Evolutionary conservation across 768 basidiomycete species (phyloP).

Genomic region (Pleurotus citrinopileatus): DNA sequence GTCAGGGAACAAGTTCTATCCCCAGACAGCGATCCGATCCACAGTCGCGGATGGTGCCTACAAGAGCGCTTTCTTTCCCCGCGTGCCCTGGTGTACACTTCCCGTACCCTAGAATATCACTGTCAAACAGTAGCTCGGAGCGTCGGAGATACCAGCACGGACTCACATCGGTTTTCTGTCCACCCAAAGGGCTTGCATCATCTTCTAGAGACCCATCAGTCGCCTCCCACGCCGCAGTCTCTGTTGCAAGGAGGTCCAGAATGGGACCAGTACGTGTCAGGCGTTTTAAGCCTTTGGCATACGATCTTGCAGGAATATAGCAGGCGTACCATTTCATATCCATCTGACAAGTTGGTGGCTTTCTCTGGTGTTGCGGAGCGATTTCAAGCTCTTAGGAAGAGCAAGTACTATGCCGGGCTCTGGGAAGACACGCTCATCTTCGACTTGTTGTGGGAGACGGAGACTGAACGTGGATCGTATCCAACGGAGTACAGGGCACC

Average conservation of each 20-base stretch:
- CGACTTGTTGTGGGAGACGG: background rate
- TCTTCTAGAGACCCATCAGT: background rate
- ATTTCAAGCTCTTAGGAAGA: background rate
- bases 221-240: background rate
- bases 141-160: background rate
- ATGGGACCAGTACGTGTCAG: background rate
- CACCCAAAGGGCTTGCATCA: background rate
- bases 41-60: background rate
- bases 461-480: no score
- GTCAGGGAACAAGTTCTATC: background rate
- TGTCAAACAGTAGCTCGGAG: background rate
- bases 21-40: background rate
- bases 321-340: background rate
- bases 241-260: background rate
- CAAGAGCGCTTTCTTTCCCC: background rate
- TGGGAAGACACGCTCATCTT: background rate
- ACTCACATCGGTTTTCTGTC: background rate
- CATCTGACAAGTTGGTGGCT: background rate
- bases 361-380: background rate
- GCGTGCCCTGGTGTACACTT: background rate
- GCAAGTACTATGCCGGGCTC: background rate
- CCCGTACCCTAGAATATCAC: background rate
- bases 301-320: background rate
- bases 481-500: slow-evolving; percentile 1
- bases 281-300: background rate